Base-by-base conservation (phyloP, 768 basidiomycete genomes). In the Boletus bicolor region DNA sequence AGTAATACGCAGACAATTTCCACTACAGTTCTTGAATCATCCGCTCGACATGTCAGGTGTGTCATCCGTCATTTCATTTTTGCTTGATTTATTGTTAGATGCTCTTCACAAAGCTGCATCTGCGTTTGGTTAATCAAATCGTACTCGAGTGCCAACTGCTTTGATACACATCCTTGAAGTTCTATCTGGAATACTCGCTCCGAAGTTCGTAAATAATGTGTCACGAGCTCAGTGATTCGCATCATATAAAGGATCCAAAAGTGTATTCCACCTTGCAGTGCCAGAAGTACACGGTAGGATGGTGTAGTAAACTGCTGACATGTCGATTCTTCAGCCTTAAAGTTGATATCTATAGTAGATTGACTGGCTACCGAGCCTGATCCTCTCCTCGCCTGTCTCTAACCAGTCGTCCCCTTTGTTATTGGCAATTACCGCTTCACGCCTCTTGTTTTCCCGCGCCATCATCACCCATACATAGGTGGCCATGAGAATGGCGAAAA, bases 381-480 rank as follows among this genome's bases (percentile, higher is more conserved):
- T n/a, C 44, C 55, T 68, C 10, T 68, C 63, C 36, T 64, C 67
- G 17, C 64, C 63, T 5, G 58, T 53, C 44, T 61, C 65, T 0
- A n/a, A 36, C 44, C 19, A 44, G 3, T 47, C 47, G 9, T 54
- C 59, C 7, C 55, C 55, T 49, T 49, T 60, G 24, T 52, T 44
- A 15, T 62, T 54, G 10, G 59, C 61, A 34, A 71, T 49, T 7
- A 64, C 38, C 38, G 17, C 50, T 3, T 77, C 77, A 28, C 81
- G 74, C 36, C 77, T 71, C 50, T 62, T 70, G 58, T 85, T 85
- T 67, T 81, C 82, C 21, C 72, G 67, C 17, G 68, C 65, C 79
- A 84, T 82, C 73, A 71, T 76, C 24, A 67, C 68, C 71, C 74
- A 80, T 2, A 82, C 73, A 54, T 77, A 77, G 9, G 73, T 59